Evolutionary conservation across 805 yeast genomes (phyloP).

Genomic region (Starmerella sirachaensis): DNA sequence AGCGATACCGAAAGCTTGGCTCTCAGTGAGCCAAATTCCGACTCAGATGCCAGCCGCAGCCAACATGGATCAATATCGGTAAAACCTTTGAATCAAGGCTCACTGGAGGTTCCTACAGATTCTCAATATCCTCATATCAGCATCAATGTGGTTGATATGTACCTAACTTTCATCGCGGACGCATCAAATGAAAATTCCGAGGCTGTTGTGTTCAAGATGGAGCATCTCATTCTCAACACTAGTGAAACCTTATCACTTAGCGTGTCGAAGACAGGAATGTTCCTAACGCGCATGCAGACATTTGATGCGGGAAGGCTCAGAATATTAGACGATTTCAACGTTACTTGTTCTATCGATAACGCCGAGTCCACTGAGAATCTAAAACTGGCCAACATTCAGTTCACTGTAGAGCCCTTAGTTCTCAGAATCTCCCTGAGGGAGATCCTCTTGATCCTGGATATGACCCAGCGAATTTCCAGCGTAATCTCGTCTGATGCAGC

Average conservation of each 20-base stretch:
- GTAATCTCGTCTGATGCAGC: neutral
- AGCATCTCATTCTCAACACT: constrained; percentile 58
- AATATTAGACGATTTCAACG: constrained; percentile 78
- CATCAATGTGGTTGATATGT: constrained; percentile 62
- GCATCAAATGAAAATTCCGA: constrained; percentile 59
- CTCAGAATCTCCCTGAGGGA: constrained; percentile 78
- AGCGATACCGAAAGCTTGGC: neutral
- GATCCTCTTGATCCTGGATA: constrained; percentile 62
- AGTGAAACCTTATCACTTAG: constrained; percentile 56
- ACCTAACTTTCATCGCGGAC: constrained; percentile 69
- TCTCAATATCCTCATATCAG: constrained; percentile 2
- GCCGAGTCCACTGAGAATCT: constrained; percentile 51
- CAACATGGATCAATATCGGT: neutral
- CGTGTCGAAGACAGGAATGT: constrained; percentile 75
- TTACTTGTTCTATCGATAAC: constrained; percentile 60
- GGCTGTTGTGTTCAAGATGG: constrained; percentile 82
- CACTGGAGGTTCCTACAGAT: neutral
- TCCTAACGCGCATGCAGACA: constrained; percentile 61
- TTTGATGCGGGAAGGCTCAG: constrained; percentile 52
- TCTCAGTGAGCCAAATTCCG: too few relatives aligned
- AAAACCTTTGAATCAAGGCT: neutral
- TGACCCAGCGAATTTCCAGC: constrained; percentile 55
- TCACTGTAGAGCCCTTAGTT: constrained; percentile 67
- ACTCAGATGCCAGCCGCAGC: neutral
- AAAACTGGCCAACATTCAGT: constrained; percentile 50